Conservation (phyloP, 371 early-diverging fungal species). For the Nematocida sp. region DNA sequence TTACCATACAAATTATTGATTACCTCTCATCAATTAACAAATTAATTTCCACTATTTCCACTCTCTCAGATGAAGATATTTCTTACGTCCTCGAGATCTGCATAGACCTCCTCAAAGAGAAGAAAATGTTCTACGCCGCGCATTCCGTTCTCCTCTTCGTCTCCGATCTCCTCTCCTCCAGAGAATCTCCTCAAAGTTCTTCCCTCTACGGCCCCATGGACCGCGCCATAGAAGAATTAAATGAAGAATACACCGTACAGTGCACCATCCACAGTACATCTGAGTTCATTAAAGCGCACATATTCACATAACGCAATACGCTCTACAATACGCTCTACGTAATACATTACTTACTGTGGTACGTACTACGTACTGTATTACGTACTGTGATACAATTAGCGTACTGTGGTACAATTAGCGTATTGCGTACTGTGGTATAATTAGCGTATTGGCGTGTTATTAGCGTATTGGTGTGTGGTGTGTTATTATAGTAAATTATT, state of each 20-base stretch:
- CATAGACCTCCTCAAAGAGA: slow-evolving; percentile 29
- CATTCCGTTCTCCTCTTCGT: slow-evolving; percentile 6
- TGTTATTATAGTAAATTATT: slow-evolving; percentile 14
- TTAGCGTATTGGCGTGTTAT: background rate
- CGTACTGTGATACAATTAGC: background rate
- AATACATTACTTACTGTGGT: too few species aligned
- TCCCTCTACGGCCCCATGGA: slow-evolving; percentile 19
- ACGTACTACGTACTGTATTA: too few species aligned
- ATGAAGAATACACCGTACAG: slow-evolving; percentile 37
- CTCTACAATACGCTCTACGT: too few species aligned
- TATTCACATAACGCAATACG: background rate
- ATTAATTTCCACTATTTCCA: background rate
- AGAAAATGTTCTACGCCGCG: slow-evolving; percentile 12
- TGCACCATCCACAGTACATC: background rate
- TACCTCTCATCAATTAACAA: slow-evolving; percentile 22
- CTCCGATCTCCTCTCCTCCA: background rate
- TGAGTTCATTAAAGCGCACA: too few species aligned
- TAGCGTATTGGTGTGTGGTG: background rate
- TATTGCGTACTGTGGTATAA: background rate
- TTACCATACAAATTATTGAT: slow-evolving; percentile 6
- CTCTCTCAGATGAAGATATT: slow-evolving; percentile 30
- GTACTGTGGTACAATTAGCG: background rate
- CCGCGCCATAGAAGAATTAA: slow-evolving; percentile 31
- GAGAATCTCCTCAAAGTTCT: background rate
- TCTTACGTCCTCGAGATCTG: background rate